A percentile compares a stretch with the other conserved stretches of the same genome.
These are phyloP conservation scores for Ramalina peruviana DNA, from an alignment of 495 filamentous ascomycete species.

Conservation along the genomic window DNA sequence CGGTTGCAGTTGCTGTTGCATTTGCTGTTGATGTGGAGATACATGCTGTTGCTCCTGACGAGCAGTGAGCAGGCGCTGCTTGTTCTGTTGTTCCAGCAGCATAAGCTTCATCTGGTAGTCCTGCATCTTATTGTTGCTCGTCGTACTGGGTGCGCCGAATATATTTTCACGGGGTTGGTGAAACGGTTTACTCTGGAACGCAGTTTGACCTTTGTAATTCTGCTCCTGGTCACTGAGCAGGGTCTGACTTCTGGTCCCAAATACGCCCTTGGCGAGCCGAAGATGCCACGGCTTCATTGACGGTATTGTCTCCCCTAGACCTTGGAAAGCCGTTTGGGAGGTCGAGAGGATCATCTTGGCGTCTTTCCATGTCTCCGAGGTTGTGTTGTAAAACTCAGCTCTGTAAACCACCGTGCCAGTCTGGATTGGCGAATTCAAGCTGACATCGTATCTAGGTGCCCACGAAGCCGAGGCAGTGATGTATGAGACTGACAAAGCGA, in stretches of 20 bases:
- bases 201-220: neutral
- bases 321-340: conserved; percentile 49
- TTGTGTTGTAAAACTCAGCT: conserved; percentile 49
- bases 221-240: conserved; percentile 10
- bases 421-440: conserved; percentile 40
- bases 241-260: conserved; percentile 3
- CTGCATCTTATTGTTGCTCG: neutral
- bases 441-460: conserved; percentile 53
- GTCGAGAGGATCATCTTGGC: conserved; percentile 52
- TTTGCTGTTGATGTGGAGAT: neutral
- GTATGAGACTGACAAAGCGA: conserved; percentile 46
- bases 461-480: conserved; percentile 48
- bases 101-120: neutral
- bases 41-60: neutral
- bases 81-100: neutral
- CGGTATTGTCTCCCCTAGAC: conserved; percentile 44
- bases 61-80: neutral
- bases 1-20: neutral
- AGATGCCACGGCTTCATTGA: conserved; percentile 47
- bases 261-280: conserved; percentile 23
- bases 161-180: conserved; percentile 2
- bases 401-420: conserved; percentile 45
- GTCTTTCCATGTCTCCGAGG: conserved; percentile 55
- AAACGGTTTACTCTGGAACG: neutral
- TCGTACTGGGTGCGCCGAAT: conserved; percentile 1